Conservation (phyloP, 768 basidiomycete species). For the Pisolithus tinctorius region DNA sequence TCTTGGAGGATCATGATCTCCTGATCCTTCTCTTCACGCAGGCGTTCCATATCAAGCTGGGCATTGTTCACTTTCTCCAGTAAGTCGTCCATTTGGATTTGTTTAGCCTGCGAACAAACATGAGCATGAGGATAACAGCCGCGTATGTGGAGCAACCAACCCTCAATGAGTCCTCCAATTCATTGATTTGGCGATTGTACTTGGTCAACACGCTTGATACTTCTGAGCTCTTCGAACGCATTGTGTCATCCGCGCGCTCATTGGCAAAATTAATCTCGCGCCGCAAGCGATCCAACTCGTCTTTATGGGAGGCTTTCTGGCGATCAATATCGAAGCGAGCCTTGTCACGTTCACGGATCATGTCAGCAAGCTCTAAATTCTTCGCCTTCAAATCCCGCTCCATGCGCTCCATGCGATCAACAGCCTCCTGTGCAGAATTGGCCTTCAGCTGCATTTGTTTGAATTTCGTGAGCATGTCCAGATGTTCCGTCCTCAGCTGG, state of each 20-base stretch:
- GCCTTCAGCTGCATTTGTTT: conserved; percentile 97
- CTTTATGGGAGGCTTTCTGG: conserved; percentile 89
- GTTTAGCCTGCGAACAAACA: conserved; percentile 62
- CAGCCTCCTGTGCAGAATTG: conserved; percentile 95
- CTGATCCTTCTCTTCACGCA: conserved; percentile 94
- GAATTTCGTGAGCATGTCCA: conserved; percentile 95
- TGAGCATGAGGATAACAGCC: conserved; percentile 7
- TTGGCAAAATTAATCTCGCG: conserved; percentile 93
- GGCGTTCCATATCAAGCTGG: conserved; percentile 65
- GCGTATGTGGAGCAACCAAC: conserved; percentile 37
- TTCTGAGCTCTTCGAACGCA: conserved; percentile 88
- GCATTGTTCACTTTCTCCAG: conserved; percentile 73
- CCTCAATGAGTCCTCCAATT: conserved; percentile 92
- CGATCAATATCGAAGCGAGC: conserved; percentile 94
- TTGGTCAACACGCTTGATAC: conserved; percentile 82
- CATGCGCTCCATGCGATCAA: conserved; percentile 98
- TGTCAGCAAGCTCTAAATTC: conserved; percentile 96
- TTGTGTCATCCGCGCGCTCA: conserved; percentile 93
- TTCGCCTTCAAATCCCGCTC: conserved; percentile 97
- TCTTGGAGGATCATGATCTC: conserved; percentile 95
- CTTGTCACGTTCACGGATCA: conserved; percentile 95
- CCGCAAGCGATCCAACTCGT: conserved; percentile 86
- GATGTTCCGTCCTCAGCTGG: conserved; percentile 93
- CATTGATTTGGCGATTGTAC: conserved; percentile 93
- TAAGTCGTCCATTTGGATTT: conserved; percentile 93